Percentiles rank a stretch among this genome's conserved stretches.
Conservation (phyloP, 257 asterid species). For the Eustoma russellianum region DNA sequence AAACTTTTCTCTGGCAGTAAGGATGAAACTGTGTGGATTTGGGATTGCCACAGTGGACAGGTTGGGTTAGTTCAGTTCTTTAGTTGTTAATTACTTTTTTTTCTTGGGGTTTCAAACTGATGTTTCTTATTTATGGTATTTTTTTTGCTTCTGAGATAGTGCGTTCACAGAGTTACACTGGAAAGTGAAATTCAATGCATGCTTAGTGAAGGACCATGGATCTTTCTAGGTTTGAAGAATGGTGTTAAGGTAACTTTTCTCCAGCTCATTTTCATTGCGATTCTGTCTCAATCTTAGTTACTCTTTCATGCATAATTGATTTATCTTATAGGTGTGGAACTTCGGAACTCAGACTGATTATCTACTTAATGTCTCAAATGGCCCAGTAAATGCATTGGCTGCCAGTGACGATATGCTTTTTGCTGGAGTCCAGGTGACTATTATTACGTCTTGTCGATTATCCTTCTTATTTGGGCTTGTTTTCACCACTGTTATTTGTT, state of each 20-base stretch:
- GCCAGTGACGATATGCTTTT: conserved; percentile 29
- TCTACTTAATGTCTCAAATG: conserved; percentile 28
- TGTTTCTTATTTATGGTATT: not conserved
- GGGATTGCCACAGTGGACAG: conserved; percentile 55
- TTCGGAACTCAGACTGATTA: conserved; percentile 25
- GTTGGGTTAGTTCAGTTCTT: conserved; percentile 11
- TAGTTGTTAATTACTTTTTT: not conserved
- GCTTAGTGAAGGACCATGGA: conserved; percentile 47
- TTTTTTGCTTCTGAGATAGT: conserved; percentile 14
- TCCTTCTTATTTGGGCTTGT: not conserved
- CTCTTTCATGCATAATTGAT: not conserved
- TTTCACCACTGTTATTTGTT: not conserved
- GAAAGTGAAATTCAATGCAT: conserved; percentile 35
- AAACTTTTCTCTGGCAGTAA: conserved; percentile 37
- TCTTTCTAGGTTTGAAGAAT: conserved; percentile 44
- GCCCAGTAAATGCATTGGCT: conserved; percentile 39
- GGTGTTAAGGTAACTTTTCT: conserved; percentile 35
- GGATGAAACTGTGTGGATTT: conserved; percentile 25
- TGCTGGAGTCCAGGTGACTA: conserved; percentile 55
- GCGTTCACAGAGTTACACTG: conserved; percentile 15
- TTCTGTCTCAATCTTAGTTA: no score
- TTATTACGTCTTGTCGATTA: not conserved
- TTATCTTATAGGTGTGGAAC: conserved; percentile 42
- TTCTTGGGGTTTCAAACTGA: not conserved
- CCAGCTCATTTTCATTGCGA: not conserved